Percentiles rank a stretch among this genome's conserved stretches.
These are phyloP conservation scores for Citrus sinensis DNA, from an alignment of 345 rosid species.

Conservation along the genomic window DNA sequence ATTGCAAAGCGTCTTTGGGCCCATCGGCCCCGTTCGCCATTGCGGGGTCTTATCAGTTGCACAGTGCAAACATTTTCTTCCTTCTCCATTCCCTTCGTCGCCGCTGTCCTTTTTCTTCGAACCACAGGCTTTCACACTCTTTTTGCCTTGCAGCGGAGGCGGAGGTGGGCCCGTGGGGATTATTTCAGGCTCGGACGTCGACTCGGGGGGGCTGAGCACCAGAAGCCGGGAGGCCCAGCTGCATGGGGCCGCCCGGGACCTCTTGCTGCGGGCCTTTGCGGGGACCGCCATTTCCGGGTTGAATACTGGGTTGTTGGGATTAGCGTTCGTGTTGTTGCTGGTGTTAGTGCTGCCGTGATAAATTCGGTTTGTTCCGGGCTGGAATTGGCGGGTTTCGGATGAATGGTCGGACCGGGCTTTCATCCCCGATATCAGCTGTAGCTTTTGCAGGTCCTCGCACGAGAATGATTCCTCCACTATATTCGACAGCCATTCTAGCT, in stretches of 20 bases:
- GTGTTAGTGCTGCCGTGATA: not conserved
- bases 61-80: conserved; percentile 63
- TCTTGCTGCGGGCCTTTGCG: conserved; percentile 93
- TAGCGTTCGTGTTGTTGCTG: not conserved
- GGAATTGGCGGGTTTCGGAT: conserved; percentile 36
- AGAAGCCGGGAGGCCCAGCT: conserved; percentile 87
- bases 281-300: conserved; percentile 71
- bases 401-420: conserved; percentile 53
- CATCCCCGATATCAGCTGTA: conserved; percentile 73
- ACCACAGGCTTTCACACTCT: conserved; percentile 19
- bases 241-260: conserved; percentile 76
- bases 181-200: conserved; percentile 31
- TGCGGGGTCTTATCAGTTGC: conserved; percentile 82
- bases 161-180: conserved; percentile 6
- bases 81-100: conserved; percentile 28
- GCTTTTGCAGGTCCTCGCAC: conserved; percentile 79
- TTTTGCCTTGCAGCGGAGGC: conserved; percentile 23
- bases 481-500: conserved; percentile 96
- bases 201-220: conserved; percentile 37
- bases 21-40: conserved; percentile 86
- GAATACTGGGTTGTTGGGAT: conserved; percentile 36
- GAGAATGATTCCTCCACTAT: conserved; percentile 95
- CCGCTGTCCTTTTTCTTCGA: conserved; percentile 41
- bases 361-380: conserved; percentile 12
- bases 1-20: conserved; percentile 82